Evolutionary conservation across 2,329 filamentous ascomycete genomes (phyloP), one percentile per base, ranked within the genome.

Genomic region (Sporothrix humicola): DNA sequence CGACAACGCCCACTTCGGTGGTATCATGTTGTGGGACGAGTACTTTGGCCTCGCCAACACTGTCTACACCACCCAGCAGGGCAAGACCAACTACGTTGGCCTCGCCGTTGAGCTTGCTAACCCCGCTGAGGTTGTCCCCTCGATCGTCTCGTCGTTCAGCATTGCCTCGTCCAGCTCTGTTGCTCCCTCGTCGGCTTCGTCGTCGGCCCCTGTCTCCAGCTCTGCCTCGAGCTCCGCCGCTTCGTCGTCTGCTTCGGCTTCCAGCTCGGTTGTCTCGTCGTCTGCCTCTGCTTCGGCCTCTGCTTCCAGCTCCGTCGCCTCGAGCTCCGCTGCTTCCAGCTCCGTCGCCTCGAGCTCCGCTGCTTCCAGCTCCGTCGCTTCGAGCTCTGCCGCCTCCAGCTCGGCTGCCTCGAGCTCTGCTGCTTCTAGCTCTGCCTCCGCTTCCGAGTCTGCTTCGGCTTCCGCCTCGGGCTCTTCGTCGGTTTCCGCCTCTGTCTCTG

Each of bases 21-120:
- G 81, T 69, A 75, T 80, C 73, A 81, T 80, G 78, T 73, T 84
- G 59, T 82, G 80, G 80, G 81, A 82, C 69, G 79, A 77, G 68
- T 74, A 73, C 61, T 77, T 68, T 17, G 78, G 76, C 69, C 74
- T 73, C 61, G 52, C 76, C 26, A 76, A 76, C 52, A 10, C 50
- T 8, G 61, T 52, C 10, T n/a, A 68, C 50, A 61, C 70, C 20
- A 46, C 52, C 42, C 46, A 66, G 4, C 31, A 72, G 63, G 76
- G 74, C 59, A 74, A 79, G 74, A 71, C 66, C n/a, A 78, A 79
- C 72, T 77, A 78, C 42, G n/a, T 76, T 50, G 44, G 54, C 17
- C 46, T 73, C 63, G 63, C 74, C 72, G n/a, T 75, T 69, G 58
- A 71, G 23, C 50, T 71, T 20, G 50, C 54, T 52, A 74, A 72